Base-by-base conservation (phyloP, 2,329 filamentous ascomycete genomes). In the Thelonectria olida region DNA sequence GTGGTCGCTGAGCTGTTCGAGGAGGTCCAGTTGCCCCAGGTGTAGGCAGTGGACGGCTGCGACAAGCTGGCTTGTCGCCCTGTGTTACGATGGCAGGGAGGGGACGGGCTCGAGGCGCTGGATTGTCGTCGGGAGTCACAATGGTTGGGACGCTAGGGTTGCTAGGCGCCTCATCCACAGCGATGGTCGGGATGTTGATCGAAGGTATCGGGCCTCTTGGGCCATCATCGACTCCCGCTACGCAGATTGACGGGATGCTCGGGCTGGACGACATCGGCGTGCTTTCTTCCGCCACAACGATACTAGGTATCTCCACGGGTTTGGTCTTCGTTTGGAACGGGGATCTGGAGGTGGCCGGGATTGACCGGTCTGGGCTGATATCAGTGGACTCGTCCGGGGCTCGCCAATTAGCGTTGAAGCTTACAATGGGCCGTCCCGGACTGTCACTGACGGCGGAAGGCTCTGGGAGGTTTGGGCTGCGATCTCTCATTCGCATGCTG, bases 381-480 rank as follows among this genome's bases (percentile, higher is more conserved):
- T 93, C 90, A 84, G 91, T 84, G 78, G 82, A 83, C 82, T 86
- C 83, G 75, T 91, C 88, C 75, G 86, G 87, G 74, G 88, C 86
- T 83, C 88, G 91, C 89, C 92, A 97, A 75, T 90, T 87, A 73
- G 87, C 87, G 79, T 97, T 87, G 84, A 98, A 98, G 85, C 95
- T 98, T 84, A 98, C 95, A 83, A 98, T 98, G 65, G 95, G 95
- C 75, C 95, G 89, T 71, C 93, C 93, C 71, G 92, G 91, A 74
- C 86, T 91, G 80, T 97, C 91, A 81, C 93, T 97, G 78, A 98
- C 94, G 73, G 92, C 90, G 55, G 92, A 92, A 67, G 95, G 95
- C 73, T 91, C 95, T 25, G 94, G 95, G 64, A 98, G 83, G 75
- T 92, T 96, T 58, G 89, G 80, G 78, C 93, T 97, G 73, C 94